Evolutionary conservation across 2,329 filamentous ascomycete genomes (phyloP), one percentile per base, ranked within the genome.

Genomic region (Aureobasidium leucospermi): DNA sequence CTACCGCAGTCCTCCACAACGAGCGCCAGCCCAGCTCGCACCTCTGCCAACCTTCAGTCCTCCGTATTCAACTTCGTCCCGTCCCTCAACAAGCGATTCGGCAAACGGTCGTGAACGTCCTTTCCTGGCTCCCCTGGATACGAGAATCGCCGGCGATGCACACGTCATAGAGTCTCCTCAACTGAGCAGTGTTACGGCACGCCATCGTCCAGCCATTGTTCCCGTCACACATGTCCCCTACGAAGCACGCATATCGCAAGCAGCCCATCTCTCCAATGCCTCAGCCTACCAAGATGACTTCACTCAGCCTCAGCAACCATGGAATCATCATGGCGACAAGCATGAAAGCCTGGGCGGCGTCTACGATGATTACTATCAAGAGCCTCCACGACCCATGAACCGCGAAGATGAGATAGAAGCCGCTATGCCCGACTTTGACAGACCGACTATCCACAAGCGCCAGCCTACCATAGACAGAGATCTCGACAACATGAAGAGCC

Each of bases 361-460:
- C 57, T 81, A 81, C 60, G 79, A 80, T 60, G 67, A 74, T 66
- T 74, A 78, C 65, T 73, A 78, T 65, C 70, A 70, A n/a, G 67
- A 70, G 42, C 65, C 66, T 46, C 62, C 61, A 60, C 67, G 64
- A 65, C 63, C 58, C 70, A 65, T 59, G 8, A 66, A 68, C 29
- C 69, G 73, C 45, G 75, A 75, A 39, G 71, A 73, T 53, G 72
- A 74, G 51, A 73, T 76, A 53, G 79, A 83, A 51, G 76, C 77
- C 16, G 82, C 85, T 49, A 85, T 86, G 82, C 84, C 84, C 2
- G 81, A 86, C 64, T 86, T 86, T 64, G 82, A 85, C 66, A 23
- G 6, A n/a, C 10, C 57, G 13, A 23, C 42, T 13, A 39, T 45
- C 5, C 68, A 72, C 51, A 70, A 68, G 62, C 65, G 67, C 3